Evolutionary conservation across 2,329 filamentous ascomycete species (phyloP).

Genomic region (Pestalotiopsis sp.): DNA sequence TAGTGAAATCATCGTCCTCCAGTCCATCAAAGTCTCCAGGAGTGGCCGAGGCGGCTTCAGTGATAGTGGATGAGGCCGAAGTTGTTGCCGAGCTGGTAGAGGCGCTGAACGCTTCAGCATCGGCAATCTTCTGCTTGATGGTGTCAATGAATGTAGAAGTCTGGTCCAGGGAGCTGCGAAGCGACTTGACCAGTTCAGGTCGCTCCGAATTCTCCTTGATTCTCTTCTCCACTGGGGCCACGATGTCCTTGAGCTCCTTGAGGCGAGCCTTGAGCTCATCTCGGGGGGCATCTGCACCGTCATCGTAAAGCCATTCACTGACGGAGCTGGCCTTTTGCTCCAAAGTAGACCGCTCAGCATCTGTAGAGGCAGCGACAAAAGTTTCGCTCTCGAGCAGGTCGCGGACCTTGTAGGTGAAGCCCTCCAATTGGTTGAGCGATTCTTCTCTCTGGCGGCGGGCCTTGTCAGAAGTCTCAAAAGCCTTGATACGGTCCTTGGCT

Average conservation of each 20-base stretch:
- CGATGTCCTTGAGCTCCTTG: slow-evolving; percentile 75
- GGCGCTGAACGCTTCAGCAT: slow-evolving; percentile 65
- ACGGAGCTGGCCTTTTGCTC: slow-evolving; percentile 67
- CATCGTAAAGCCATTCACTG: slow-evolving; percentile 90
- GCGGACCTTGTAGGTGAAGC: slow-evolving; percentile 84
- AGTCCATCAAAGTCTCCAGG: slow-evolving; percentile 69
- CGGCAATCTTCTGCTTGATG: slow-evolving; percentile 69
- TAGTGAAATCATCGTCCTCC: slow-evolving; percentile 65
- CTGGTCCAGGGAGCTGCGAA: slow-evolving; percentile 72
- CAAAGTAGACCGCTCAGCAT: slow-evolving; percentile 66
- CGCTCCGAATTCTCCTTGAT: slow-evolving; percentile 72
- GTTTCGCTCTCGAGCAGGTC: slow-evolving; percentile 78
- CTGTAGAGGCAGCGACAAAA: slow-evolving; percentile 73
- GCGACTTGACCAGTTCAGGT: slow-evolving; percentile 65
- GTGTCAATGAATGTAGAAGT: slow-evolving; percentile 70
- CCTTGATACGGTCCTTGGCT: slow-evolving; percentile 71
- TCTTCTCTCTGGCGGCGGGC: slow-evolving; percentile 79
- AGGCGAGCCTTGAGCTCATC: slow-evolving; percentile 76
- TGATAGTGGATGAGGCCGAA: slow-evolving; percentile 42
- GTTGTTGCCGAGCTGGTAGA: slow-evolving; percentile 51
- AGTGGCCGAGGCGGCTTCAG: slow-evolving; percentile 47
- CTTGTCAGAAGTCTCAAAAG: slow-evolving; percentile 85
- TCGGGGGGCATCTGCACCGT: slow-evolving; percentile 74
- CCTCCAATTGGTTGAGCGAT: slow-evolving; percentile 88
- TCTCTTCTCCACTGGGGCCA: slow-evolving; percentile 75